phyloP scores from a whole-genome alignment of 345 rosid species.

The Salix dunnii region DNA sequence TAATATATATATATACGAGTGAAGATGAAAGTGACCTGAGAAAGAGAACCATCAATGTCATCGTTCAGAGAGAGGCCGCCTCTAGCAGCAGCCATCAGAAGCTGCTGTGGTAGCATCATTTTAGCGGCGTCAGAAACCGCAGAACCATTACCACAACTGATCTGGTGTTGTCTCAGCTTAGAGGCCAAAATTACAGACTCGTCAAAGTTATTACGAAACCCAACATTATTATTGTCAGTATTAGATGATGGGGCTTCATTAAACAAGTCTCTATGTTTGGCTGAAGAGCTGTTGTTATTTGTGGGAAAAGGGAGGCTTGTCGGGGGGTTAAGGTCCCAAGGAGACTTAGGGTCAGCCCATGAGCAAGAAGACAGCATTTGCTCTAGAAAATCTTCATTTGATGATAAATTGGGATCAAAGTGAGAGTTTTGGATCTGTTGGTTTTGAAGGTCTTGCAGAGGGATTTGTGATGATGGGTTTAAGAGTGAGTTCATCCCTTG shows the following conservation, averaged over 20 bases:
- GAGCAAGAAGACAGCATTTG: conserved; percentile 71
- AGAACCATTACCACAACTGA: conserved; percentile 24
- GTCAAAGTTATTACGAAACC: conserved; percentile 33
- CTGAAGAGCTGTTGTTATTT: background rate
- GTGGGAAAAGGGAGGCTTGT: conserved; percentile 20
- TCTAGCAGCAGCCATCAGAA: conserved; percentile 46
- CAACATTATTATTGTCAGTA: conserved; percentile 22
- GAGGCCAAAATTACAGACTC: conserved; percentile 38
- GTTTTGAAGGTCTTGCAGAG: conserved; percentile 17
- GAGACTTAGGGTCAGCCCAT: conserved; percentile 44
- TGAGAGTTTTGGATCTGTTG: conserved; percentile 37
- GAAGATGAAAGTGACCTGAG: conserved; percentile 25
- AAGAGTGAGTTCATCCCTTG: conserved; percentile 31
- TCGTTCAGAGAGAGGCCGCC: conserved; percentile 33
- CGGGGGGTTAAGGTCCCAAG: conserved; percentile 30
- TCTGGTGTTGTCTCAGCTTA: conserved; percentile 48
- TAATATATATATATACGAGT: too few relatives aligned
- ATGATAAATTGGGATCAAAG: conserved; percentile 40
- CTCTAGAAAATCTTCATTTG: conserved; percentile 66
- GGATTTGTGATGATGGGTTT: conserved; percentile 14
- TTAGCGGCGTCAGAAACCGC: conserved; percentile 28
- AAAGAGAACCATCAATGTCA: conserved; percentile 37
- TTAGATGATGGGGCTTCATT: conserved; percentile 31
- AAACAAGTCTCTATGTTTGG: conserved; percentile 35
- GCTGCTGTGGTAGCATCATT: conserved; percentile 54